Base-by-base conservation (phyloP, 2,329 filamentous ascomycete genomes). In the Orbilia oligospora region DNA sequence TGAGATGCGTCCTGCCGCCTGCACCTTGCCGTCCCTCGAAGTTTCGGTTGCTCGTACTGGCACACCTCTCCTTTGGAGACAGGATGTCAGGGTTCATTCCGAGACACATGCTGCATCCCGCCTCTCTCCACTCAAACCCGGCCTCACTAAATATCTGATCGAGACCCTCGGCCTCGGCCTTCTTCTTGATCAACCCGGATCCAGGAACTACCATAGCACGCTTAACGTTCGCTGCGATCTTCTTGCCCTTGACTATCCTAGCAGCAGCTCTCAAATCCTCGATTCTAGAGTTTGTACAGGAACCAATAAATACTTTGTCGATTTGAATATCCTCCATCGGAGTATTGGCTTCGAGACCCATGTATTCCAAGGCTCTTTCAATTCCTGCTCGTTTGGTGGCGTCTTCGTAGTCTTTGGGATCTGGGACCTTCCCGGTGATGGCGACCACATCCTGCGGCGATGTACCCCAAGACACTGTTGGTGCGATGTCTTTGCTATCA, bases 61-160 rank as follows among this genome's bases (percentile, higher is more conserved):
- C 96, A 84, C 96, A 98, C 83, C 96, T 91, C 86, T 99, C 96
- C 84, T 92, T 89, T 68, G 96, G 94, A 1, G 94, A 90, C 56
- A 98, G 89, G 80, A 99, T 98, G 84, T 99, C 96, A 0, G 96
- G 95, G 87, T 99, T 99, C 95, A 99, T 99, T 84, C 96, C 96
- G 70, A 99, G 89, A 84, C 96, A 98, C 96, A 99, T 99, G 80
- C 93, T 97, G 89, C 96, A 99, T 63, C 96, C 96, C 81, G 96
- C 96, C 87, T 99, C 96, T 84, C 96, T 90, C 95, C 95, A 98
- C 85, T 98, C 95, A 81, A 98, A 98, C 6, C 96, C 96, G 61
- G 96, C 94, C 79, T 97, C 93, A 8, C 87, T 83, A 85, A 99
- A 98, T 83, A 97, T 92, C 87, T 94, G 93, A 86, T 98, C 93